A percentile compares a stretch with the other conserved stretches of the same genome.
phyloP scores from a whole-genome alignment of 2,329 filamentous ascomycete genomes.

The Seiridium unicorne region DNA sequence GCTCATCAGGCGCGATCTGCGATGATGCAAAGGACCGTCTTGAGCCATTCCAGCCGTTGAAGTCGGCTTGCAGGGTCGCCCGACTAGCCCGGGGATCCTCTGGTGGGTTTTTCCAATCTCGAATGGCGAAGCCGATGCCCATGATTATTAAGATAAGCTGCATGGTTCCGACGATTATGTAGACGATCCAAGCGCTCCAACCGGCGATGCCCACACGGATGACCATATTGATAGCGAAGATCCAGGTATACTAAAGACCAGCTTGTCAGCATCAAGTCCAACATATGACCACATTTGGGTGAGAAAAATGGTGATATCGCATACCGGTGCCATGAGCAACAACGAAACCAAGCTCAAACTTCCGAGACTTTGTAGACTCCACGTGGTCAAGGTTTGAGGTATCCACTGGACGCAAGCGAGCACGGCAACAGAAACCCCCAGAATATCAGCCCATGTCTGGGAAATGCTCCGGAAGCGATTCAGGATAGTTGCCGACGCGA shows the following conservation, averaged over 20 bases:
- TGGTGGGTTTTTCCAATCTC: conserved; percentile 9
- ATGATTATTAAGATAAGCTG: conserved; percentile 17
- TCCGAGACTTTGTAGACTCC: conserved; percentile 14
- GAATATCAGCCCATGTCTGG: conserved; percentile 17
- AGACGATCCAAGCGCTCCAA: conserved; percentile 19
- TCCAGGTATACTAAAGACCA: conserved; percentile 20
- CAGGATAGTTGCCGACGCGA: conserved; percentile 15
- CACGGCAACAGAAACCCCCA: conserved; percentile 15
- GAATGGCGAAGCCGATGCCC: conserved; percentile 14
- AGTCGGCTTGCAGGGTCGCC: conserved; percentile 7
- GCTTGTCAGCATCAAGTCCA: no score
- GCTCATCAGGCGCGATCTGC: conserved; percentile 9
- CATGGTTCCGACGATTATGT: conserved; percentile 18
- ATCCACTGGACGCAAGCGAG: conserved; percentile 20
- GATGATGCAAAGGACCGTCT: conserved; percentile 8
- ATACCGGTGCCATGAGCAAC: conserved; percentile 11
- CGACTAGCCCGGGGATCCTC: neutral
- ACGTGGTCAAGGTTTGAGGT: conserved; percentile 16
- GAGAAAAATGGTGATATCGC: neutral
- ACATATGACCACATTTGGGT: no score
- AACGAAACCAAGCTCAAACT: conserved; percentile 16
- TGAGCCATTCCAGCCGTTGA: conserved; percentile 8
- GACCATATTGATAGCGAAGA: conserved; percentile 16
- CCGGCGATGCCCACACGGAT: conserved; percentile 14
- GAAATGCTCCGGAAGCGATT: conserved; percentile 12